Base-by-base conservation (phyloP, 2,329 filamentous ascomycete species). In the Neocatenulostroma microsporum region DNA sequence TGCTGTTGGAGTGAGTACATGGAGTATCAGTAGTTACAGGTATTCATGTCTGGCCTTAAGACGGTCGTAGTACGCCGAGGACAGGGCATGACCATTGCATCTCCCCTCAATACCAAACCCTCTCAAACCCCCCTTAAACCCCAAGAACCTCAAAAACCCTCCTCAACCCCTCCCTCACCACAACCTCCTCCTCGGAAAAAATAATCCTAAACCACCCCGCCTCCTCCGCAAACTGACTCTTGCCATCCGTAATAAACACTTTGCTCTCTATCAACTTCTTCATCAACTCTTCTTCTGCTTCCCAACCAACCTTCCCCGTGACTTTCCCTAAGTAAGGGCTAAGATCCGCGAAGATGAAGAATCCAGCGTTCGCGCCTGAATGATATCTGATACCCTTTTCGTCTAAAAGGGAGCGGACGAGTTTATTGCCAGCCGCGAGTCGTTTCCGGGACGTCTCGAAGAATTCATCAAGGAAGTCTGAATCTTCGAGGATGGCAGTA, bases 171-270 rank as follows among this genome's bases (percentile, higher is more conserved):
- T 67, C 60, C 1, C 23, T 35, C 37, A 41, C 13, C 20, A 34
- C 25, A 29, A n/a, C n/a, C n/a, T 29, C 27, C 28, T 34, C 32
- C 17, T 39, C 62, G 65, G 39, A 70, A 76, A 0, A 77, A 0
- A 77, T 67, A 13, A 78, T 30, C 2, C 74, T 56, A 42, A 76
- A 77, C 64, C 68, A 73, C 0, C 74, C 73, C 1, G 64, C 57
- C 35, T 63, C 53, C 14, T 63, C 63, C 1, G 62, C 61, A 31
- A 60, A 55, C 43, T 71, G 63, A 32, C 67, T 65, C 40, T 69
- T 64, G 0, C 66, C 62, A 0, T 68, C 62, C 29, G 72, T 69
- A 18, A 77, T 39, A 38, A 69, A 72, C 2, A 77, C 63, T 2
- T 70, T 73, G 0, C 58, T 57, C 17, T 63, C 54, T n/a, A 63